These are phyloP conservation scores for Phytophthora multivora DNA, from an alignment of 352 stramenopile genomes.

Conservation along the genomic window DNA sequence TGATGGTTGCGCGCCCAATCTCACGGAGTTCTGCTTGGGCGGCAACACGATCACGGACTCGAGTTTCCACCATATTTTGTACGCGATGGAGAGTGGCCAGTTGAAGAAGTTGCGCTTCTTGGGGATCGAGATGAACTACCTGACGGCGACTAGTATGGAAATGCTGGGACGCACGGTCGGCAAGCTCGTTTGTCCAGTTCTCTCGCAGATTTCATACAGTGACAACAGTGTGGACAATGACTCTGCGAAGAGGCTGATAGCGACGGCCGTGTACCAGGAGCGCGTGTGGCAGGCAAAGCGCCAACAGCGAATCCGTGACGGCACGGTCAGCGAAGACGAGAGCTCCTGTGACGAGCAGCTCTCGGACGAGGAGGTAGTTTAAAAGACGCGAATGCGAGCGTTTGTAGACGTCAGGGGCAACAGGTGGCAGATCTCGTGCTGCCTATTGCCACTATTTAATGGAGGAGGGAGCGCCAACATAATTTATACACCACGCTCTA, in stretches of 20 bases:
- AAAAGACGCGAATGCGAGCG: constrained; percentile 14
- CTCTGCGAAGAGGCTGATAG: constrained; percentile 77
- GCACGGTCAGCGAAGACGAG: constrained; percentile 30
- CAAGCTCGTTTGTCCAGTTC: constrained; percentile 75
- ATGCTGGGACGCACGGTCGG: constrained; percentile 85
- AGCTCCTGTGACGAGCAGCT: constrained; percentile 47
- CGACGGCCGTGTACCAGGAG: constrained; percentile 77
- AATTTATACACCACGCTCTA: constrained; percentile 37
- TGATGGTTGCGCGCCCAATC: constrained; percentile 65
- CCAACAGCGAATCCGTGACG: constrained; percentile 54
- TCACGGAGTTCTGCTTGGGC: constrained; percentile 79
- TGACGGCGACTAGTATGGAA: constrained; percentile 83
- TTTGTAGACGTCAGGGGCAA: constrained; percentile 29
- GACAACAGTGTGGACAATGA: constrained; percentile 83
- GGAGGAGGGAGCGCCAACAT: constrained; percentile 23
- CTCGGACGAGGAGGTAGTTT: constrained; percentile 43
- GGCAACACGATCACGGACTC: constrained; percentile 87
- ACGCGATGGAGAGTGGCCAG: constrained; percentile 79
- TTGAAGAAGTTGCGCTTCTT: constrained; percentile 70
- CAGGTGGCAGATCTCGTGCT: constrained; percentile 9
- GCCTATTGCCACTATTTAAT: constrained; percentile 37
- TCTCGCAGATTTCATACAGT: constrained; percentile 89
- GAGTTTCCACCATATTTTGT: constrained; percentile 83
- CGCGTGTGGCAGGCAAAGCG: constrained; percentile 64
- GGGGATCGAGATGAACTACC: constrained; percentile 88